phyloP scores from a whole-genome alignment of 306 rosid genomes.

The Senna siamea region DNA sequence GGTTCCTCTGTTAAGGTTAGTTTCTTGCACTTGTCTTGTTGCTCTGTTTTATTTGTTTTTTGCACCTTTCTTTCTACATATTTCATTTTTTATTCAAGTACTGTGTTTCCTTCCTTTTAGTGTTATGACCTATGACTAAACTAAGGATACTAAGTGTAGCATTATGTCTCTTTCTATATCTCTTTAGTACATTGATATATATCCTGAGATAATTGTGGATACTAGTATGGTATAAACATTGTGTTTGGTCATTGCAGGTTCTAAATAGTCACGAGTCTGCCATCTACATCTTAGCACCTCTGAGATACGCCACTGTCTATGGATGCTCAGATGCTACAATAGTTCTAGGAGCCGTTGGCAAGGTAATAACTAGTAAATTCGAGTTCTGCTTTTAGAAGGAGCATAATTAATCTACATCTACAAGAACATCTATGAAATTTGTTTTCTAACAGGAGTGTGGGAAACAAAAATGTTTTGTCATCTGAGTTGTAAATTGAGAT shows the following conservation, averaged over 20 bases:
- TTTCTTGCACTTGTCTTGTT: slow-evolving; percentile 27
- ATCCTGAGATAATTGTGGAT: slow-evolving; percentile 14
- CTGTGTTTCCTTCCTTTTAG: neutral
- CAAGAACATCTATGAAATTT: slow-evolving; percentile 29
- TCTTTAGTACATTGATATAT: slow-evolving; percentile 19
- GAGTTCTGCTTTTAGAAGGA: slow-evolving; percentile 29
- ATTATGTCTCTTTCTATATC: slow-evolving; percentile 20
- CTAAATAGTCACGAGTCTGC: slow-evolving; percentile 91
- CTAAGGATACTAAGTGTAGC: neutral
- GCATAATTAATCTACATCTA: slow-evolving; percentile 18
- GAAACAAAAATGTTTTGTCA: no score
- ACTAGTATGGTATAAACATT: slow-evolving; percentile 30
- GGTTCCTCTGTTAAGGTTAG: slow-evolving; percentile 93
- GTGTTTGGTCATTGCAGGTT: slow-evolving; percentile 63
- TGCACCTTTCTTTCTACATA: no score
- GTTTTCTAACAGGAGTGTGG: slow-evolving; percentile 1
- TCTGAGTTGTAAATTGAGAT: slow-evolving; percentile 4
- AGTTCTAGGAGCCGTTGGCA: slow-evolving; percentile 97
- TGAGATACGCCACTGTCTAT: slow-evolving; percentile 89
- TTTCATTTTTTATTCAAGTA: neutral
- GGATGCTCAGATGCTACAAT: slow-evolving; percentile 98
- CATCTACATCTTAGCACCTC: slow-evolving; percentile 72
- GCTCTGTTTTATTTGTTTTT: no score
- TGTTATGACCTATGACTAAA: neutral
- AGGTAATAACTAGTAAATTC: slow-evolving; percentile 59